phyloP scores from a whole-genome alignment of 768 basidiomycete genomes.

The Rhodotorula taiwanensis region DNA sequence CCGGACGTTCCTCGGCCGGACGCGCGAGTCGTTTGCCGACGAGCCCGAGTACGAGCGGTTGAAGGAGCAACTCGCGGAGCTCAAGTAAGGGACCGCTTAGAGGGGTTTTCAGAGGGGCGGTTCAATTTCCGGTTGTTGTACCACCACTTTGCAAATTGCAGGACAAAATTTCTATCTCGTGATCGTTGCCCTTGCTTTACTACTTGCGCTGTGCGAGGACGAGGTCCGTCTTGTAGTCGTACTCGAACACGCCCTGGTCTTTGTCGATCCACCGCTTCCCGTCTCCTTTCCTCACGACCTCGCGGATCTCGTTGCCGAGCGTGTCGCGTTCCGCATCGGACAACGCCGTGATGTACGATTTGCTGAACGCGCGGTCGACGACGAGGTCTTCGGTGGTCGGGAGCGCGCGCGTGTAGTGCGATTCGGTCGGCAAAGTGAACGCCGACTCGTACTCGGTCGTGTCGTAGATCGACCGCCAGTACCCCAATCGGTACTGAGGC shows the following conservation, averaged over 20 bases:
- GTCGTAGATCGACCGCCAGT: constrained; percentile 32
- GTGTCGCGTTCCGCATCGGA: constrained; percentile 55
- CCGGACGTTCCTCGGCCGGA: constrained; percentile 79
- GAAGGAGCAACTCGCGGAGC: constrained; percentile 61
- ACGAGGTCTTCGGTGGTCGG: constrained; percentile 55
- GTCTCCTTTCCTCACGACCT: constrained; percentile 57
- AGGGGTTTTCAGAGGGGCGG: too few relatives aligned
- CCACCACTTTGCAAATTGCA: too few relatives aligned
- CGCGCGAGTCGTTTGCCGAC: constrained; percentile 73
- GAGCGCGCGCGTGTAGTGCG: constrained; percentile 56
- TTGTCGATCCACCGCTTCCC: constrained; percentile 69
- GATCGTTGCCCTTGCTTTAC: too few relatives aligned
- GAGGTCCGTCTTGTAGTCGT: constrained; percentile 53
- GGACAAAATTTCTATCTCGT: too few relatives aligned
- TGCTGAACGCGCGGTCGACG: constrained; percentile 65
- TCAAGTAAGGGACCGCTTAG: too few relatives aligned
- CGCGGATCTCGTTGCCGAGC: constrained; percentile 53
- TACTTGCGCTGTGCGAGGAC: background rate
- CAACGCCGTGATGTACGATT: constrained; percentile 73
- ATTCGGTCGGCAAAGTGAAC: constrained; percentile 43
- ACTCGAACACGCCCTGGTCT: constrained; percentile 64
- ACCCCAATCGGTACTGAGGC: constrained; percentile 21
- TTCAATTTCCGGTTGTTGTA: too few relatives aligned
- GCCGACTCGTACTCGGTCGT: constrained; percentile 52
- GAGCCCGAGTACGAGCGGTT: constrained; percentile 75